These are phyloP conservation scores for Corynascus novoguineensis DNA, from an alignment of 495 filamentous ascomycete species.

Conservation along the genomic window DNA sequence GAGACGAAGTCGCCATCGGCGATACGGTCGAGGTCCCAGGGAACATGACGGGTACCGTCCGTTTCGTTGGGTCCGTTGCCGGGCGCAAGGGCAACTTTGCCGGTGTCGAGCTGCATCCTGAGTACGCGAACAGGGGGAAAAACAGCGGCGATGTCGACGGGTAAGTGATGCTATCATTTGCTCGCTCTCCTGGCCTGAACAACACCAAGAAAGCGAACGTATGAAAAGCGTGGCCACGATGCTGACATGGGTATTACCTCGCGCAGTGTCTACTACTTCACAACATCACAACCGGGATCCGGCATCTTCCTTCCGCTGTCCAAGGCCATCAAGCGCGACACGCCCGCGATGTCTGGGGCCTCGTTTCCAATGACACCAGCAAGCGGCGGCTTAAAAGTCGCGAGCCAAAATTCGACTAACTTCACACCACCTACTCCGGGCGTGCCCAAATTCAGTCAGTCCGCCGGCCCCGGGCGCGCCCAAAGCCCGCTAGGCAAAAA, in stretches of 20 bases:
- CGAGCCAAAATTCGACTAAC: slow-evolving; percentile 45
- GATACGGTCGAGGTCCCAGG: slow-evolving; percentile 93
- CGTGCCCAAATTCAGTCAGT: slow-evolving; percentile 71
- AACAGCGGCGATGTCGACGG: slow-evolving; percentile 97
- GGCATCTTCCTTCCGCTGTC: slow-evolving; percentile 93
- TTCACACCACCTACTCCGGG: slow-evolving; percentile 62
- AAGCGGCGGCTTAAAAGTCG: slow-evolving; percentile 48
- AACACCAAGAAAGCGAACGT: background rate
- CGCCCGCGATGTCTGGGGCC: slow-evolving; percentile 48
- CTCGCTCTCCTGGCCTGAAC: background rate
- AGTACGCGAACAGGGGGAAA: slow-evolving; percentile 79
- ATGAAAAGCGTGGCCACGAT: slow-evolving; percentile 5
- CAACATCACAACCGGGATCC: slow-evolving; percentile 66
- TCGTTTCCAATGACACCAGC: slow-evolving; percentile 64
- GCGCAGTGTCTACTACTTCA: slow-evolving; percentile 72
- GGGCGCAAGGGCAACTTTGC: slow-evolving; percentile 90
- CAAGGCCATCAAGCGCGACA: slow-evolving; percentile 68
- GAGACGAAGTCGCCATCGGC: slow-evolving; percentile 60
- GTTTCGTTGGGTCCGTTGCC: slow-evolving; percentile 79
- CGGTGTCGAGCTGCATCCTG: slow-evolving; percentile 83
- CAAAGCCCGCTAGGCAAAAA: slow-evolving; percentile 65
- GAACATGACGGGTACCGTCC: slow-evolving; percentile 84
- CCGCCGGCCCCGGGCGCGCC: slow-evolving; percentile 72
- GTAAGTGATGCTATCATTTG: slow-evolving; percentile 44
- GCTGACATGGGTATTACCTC: slow-evolving; percentile 12